These are phyloP conservation scores for Boletus patriciae DNA, from an alignment of 768 basidiomycete species.

Conservation along the genomic window DNA sequence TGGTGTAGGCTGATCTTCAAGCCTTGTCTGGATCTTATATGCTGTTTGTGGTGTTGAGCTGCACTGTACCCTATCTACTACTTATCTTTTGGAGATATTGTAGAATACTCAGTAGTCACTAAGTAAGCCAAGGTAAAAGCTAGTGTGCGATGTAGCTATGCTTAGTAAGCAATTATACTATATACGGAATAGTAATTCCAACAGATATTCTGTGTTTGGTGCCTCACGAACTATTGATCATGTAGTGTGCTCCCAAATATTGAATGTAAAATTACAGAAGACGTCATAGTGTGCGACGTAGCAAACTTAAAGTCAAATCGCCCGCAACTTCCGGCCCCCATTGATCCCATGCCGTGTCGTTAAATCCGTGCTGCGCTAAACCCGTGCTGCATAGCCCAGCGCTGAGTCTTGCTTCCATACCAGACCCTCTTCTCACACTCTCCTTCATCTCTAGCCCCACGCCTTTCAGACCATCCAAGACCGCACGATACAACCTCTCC, in stretches of 20 bases:
- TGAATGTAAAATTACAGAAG: no score
- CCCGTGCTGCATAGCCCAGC: no score
- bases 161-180: no score
- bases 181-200: no score
- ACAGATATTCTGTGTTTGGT: background rate
- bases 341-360: no score
- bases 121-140: no score
- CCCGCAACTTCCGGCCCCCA: background rate
- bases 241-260: background rate
- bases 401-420: conserved; percentile 43
- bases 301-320: background rate
- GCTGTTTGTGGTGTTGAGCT: conserved; percentile 13
- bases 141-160: no score
- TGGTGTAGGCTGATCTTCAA: background rate
- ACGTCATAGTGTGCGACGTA: background rate
- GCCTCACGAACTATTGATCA: background rate
- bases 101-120: no score
- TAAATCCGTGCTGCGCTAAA: no score
- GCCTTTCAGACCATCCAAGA: conserved; percentile 58
- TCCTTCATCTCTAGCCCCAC: conserved; percentile 44
- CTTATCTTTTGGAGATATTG: background rate
- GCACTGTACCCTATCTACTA: conserved; percentile 10
- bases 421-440: conserved; percentile 39
- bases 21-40: background rate
- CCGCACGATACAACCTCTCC: no score